Percentiles rank a stretch among this genome's conserved stretches.
phyloP scores from a whole-genome alignment of 345 rosid species.

The Gossypioides kirkii region DNA sequence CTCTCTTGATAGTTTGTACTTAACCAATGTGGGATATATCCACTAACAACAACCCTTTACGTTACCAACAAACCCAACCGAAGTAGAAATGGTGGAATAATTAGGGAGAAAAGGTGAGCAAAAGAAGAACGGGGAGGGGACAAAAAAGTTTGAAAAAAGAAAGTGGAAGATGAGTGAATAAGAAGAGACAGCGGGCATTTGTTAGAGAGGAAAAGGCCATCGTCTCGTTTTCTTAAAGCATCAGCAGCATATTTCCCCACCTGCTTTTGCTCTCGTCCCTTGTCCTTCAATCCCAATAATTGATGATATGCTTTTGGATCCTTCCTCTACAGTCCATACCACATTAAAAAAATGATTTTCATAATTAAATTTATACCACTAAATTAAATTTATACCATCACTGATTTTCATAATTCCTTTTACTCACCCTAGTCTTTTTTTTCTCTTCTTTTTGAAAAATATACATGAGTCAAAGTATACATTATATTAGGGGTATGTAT shows the following conservation, averaged over 20 bases:
- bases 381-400: neutral
- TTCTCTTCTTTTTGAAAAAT: too few relatives aligned
- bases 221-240: constrained; percentile 27
- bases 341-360: too few relatives aligned
- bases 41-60: too few relatives aligned
- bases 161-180: constrained; percentile 1
- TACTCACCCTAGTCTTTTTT: too few relatives aligned
- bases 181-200: neutral
- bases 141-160: neutral
- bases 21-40: too few relatives aligned
- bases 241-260: constrained; percentile 5
- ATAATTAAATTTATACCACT: too few relatives aligned
- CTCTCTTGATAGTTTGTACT: too few relatives aligned
- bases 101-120: neutral
- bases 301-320: neutral
- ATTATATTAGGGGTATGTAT: too few relatives aligned
- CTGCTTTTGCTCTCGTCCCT: neutral
- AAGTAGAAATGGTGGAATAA: neutral
- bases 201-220: constrained; percentile 5
- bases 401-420: too few relatives aligned
- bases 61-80: neutral
- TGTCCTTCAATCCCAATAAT: neutral
- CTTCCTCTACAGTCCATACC: neutral
- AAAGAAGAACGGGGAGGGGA: neutral
- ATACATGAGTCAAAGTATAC: too few relatives aligned